Base-by-base conservation (phyloP, 345 rosid species). In the Boechera stricta region DNA sequence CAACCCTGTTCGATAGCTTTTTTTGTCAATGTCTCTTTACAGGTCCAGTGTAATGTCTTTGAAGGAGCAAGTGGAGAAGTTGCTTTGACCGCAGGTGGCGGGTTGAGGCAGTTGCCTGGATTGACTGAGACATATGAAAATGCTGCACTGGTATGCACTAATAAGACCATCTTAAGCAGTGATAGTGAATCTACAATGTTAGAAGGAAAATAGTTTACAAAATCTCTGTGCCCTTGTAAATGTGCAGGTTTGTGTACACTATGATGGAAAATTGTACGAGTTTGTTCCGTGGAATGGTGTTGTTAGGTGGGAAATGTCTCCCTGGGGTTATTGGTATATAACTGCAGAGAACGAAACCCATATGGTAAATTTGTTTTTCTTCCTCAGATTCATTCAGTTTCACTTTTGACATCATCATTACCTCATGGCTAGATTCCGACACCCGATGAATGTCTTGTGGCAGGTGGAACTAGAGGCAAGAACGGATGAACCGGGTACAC, bases 261-360 rank as follows among this genome's bases (percentile, higher is more conserved):
- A 89, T 78, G 89, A 82, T 79, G 98, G 97, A 54, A 72, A 75
- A 31, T 80, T 94, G 63, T 90, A 85, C 69, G 97, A 94, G 85
- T 94, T 94, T 85, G 97, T 90, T 72, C 97, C 98, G 11, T 94
- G 97, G 97, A 89, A 86, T 49, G 94, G 91, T 62, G 81, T 82
- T 82, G 77, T 92, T 48, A 82, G 70, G 49, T 94, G 97, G 97
- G 97, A 94, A 77, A 76, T 88, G 76, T 49, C 86, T 82, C 83
- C 77, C 53, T 94, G 98, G 98, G 97, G 98, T 69, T 78, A 55
- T 82, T 94, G 97, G 98, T 78, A 83, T 77, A 82, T 92, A 41
- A 61, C 88, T 41, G 98, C 91, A 8, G 97, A 90, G 81, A 94
- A 90, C 35, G 87, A 82, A 71, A 84, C 80, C 28, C 91, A 89